A percentile compares a stretch with the other conserved stretches of the same genome.
phyloP scores from a whole-genome alignment of 139 green algal genomes.

The Tetradesmus lagerheimii region DNA sequence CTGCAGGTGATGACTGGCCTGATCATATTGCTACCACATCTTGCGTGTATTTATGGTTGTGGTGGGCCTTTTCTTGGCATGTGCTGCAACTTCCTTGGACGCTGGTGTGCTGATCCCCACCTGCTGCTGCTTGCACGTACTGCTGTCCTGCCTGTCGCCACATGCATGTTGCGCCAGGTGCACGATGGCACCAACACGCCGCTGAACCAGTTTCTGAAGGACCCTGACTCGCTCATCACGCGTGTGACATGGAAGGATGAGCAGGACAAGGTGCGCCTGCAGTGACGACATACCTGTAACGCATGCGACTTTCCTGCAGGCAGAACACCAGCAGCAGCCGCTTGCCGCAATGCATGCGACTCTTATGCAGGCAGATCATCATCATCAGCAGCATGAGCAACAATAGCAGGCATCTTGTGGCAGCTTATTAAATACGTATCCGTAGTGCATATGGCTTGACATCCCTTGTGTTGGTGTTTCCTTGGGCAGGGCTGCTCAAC shows the following conservation, averaged over 20 bases:
- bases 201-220: slow-evolving; percentile 71
- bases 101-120: too few relatives aligned
- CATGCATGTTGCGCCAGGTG: slow-evolving; percentile 49
- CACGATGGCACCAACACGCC: slow-evolving; percentile 80
- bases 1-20: slow-evolving; percentile 57
- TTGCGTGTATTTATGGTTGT: too few relatives aligned
- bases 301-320: not conserved
- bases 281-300: not conserved
- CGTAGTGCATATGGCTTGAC: too few relatives aligned
- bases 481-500: too few relatives aligned
- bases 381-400: not conserved
- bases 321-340: not conserved
- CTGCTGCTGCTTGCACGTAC: not conserved
- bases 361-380: too few relatives aligned
- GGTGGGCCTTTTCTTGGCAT: too few relatives aligned
- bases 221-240: slow-evolving; percentile 78
- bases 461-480: too few relatives aligned
- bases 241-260: slow-evolving; percentile 78
- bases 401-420: too few relatives aligned
- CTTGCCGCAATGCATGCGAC: not conserved
- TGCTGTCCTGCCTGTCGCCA: not conserved
- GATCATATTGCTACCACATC: too few relatives aligned
- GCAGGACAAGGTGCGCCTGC: slow-evolving; percentile 46
- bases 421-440: too few relatives aligned
- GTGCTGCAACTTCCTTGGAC: too few relatives aligned